Evolutionary conservation across 2,329 filamentous ascomycete species (phyloP), one percentile per base, ranked within the genome.

Genomic region (Arthrobotrys conoides): DNA sequence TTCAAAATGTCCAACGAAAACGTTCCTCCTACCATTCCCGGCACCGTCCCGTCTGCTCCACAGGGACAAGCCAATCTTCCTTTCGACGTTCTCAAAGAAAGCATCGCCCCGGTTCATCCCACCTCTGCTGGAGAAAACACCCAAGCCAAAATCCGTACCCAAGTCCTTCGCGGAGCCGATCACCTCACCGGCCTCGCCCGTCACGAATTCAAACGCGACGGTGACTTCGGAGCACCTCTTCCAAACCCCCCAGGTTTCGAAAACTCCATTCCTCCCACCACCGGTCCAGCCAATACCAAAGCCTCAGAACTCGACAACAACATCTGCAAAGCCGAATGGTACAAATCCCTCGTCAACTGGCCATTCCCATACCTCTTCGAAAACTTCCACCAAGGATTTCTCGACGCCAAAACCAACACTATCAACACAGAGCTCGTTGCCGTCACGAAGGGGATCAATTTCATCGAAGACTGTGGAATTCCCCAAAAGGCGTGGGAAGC

Each of bases 261-360:
- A 1, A 16, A 61, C 16, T 12, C 63, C 5, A 41, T 63, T 3
- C 55, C 75, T 5, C 63, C 67, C 5, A 61, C 64, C 44, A 72
- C 75, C 36, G 18, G 51, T 5, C 36, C 44, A 20, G 68, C 75
- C 10, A 78, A 78, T 27, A 64, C 57, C 18, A 64, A 59, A 38
- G 49, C 63, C 22, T 49, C 51, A 14, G 75, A 78, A 18, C 64
- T 78, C 12, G 75, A 78, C 49, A 72, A 57, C 53, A 78, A 78
- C 30, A 78, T 78, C 41, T 78, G 75, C 68, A 78, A 78, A 49
- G 46, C 63, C n/a, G 75, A 72, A 72, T 78, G 75, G 75, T 38
- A 72, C 75, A 78, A 72, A 53, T 72, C 75, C 16, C 68, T 67
- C 46, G 49, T 72, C 59, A 70, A 78, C 55, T 78, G 68, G 68